These are phyloP conservation scores for Bisporella sp. DNA, from an alignment of 2,329 filamentous ascomycete species.

Conservation along the genomic window DNA sequence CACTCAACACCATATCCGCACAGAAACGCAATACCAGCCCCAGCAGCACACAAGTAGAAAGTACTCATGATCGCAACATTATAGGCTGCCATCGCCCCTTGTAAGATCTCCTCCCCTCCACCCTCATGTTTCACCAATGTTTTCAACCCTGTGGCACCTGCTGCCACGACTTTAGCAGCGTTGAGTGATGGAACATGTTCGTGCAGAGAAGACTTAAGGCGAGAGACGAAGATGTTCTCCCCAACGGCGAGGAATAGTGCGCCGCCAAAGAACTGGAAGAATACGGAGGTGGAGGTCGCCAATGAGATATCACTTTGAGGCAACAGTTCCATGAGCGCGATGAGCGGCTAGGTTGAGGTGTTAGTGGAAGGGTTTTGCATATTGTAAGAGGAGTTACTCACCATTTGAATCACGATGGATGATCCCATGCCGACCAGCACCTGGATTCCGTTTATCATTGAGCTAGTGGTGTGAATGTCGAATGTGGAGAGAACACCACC, in stretches of 20 bases:
- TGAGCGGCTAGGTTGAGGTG: constrained; percentile 33
- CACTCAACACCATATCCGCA: background rate
- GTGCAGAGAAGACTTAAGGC: constrained; percentile 15
- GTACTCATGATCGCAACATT: constrained; percentile 10
- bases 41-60: constrained; percentile 15
- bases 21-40: background rate
- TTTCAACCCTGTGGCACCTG: constrained; percentile 34
- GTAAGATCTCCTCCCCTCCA: constrained; percentile 1
- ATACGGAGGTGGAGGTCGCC: constrained; percentile 47
- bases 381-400: constrained; percentile 2
- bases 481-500: constrained; percentile 29
- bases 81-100: constrained; percentile 10
- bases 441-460: constrained; percentile 20
- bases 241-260: constrained; percentile 50
- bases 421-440: constrained; percentile 18
- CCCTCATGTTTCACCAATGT: constrained; percentile 7
- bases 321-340: constrained; percentile 40
- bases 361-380: background rate
- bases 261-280: constrained; percentile 49
- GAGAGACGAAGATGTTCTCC: constrained; percentile 36
- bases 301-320: constrained; percentile 42
- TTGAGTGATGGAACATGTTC: constrained; percentile 26
- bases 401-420: constrained; percentile 19
- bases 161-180: constrained; percentile 28
- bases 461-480: constrained; percentile 9